Percentiles rank a stretch among this genome's conserved stretches.
Conservation (phyloP, 306 rosid genomes). For the Dicorynia guianensis region DNA sequence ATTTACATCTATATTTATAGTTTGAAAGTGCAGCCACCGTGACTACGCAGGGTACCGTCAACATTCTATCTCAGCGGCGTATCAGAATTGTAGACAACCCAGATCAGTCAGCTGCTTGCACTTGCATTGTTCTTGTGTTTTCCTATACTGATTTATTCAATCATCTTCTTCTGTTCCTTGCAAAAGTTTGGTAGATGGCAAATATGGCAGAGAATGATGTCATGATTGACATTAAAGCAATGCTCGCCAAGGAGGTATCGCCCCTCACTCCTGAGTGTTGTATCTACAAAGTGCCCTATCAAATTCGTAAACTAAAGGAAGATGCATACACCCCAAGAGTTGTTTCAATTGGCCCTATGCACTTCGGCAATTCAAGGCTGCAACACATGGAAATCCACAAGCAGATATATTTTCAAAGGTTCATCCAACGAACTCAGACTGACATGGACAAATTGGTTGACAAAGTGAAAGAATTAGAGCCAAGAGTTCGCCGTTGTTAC, state of each 20-base stretch:
- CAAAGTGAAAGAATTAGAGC: background rate
- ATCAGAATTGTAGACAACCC: too few relatives aligned
- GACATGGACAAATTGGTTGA: background rate
- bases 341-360: constrained; percentile 23
- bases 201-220: constrained; percentile 15
- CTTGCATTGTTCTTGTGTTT: too few relatives aligned
- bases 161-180: background rate
- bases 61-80: too few relatives aligned
- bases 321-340: constrained; percentile 8
- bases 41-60: too few relatives aligned
- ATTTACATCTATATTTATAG: too few relatives aligned
- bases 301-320: background rate
- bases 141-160: too few relatives aligned
- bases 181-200: background rate
- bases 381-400: background rate
- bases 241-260: background rate
- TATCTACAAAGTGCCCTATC: background rate
- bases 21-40: too few relatives aligned
- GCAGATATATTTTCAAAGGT: background rate
- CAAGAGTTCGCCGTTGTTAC: background rate
- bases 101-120: too few relatives aligned
- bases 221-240: background rate
- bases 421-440: background rate
- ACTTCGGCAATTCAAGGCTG: background rate
- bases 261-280: background rate